Evolutionary conservation across 306 rosid genomes (phyloP).

Genomic region (Carpinus fangiana): DNA sequence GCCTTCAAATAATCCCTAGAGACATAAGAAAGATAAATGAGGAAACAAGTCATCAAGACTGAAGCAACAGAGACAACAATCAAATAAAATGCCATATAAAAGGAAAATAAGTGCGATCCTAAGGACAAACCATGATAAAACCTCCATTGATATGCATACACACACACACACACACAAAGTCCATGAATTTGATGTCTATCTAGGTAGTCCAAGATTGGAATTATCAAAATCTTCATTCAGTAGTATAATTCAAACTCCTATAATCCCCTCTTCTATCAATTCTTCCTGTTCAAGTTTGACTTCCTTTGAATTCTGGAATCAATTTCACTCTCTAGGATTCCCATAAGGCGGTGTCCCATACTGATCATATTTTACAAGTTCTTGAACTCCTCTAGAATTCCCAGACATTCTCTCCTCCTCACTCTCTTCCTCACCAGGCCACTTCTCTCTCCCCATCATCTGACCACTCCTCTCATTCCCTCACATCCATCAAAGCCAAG

Average conservation of each 20-base stretch:
- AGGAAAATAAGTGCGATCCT: not conserved
- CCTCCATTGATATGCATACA: not conserved
- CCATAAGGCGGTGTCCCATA: too few species aligned
- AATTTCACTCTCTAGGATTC: too few species aligned
- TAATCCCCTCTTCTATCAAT: not conserved
- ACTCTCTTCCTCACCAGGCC: not conserved
- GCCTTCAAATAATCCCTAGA: slow-evolving; percentile 95
- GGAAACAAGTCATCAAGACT: slow-evolving; percentile 4
- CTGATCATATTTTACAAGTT: too few species aligned
- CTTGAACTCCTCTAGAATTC: too few species aligned
- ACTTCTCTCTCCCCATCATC: not conserved
- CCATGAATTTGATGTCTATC: not conserved
- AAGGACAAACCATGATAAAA: not conserved
- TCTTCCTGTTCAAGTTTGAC: not conserved
- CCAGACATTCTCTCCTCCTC: too few species aligned
- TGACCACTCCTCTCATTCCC: not conserved
- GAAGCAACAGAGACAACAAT: not conserved
- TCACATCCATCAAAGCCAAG: not conserved
- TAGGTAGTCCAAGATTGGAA: not conserved
- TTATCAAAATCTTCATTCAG: not conserved
- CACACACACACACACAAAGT: not conserved
- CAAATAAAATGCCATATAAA: not conserved
- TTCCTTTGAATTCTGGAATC: not conserved
- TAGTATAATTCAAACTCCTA: not conserved
- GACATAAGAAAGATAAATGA: slow-evolving; percentile 15